phyloP scores from a whole-genome alignment of 2,329 filamentous ascomycete genomes.

The Colletotrichum karsti region DNA sequence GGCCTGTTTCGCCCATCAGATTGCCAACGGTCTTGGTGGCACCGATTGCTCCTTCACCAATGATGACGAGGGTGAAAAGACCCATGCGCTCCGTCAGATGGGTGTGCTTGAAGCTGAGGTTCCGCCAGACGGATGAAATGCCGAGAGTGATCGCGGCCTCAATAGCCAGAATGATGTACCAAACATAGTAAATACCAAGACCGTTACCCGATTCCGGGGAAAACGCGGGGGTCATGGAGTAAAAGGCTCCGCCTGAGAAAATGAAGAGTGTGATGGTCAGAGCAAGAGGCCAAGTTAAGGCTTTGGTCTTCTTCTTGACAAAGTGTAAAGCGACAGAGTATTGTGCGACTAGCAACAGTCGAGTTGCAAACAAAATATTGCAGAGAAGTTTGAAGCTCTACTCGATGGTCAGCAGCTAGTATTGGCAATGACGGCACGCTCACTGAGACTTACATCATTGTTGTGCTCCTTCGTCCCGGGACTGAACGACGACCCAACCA shows the following conservation, averaged over 20 bases:
- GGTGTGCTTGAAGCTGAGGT: constrained; percentile 63
- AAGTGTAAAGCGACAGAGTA: constrained; percentile 45
- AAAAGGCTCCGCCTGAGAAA: constrained; percentile 41
- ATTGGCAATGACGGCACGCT: not conserved
- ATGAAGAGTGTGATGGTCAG: constrained; percentile 41
- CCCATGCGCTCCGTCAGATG: constrained; percentile 67
- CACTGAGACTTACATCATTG: constrained; percentile 36
- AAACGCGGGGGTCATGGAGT: constrained; percentile 22
- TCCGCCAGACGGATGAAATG: constrained; percentile 56
- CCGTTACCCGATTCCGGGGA: constrained; percentile 30
- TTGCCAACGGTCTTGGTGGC: constrained; percentile 52
- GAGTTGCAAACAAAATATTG: constrained; percentile 47
- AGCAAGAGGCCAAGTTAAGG: constrained; percentile 34
- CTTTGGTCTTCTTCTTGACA: constrained; percentile 37
- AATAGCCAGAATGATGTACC: constrained; percentile 57
- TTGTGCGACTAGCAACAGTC: constrained; percentile 35
- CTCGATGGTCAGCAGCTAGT: not conserved
- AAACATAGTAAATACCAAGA: constrained; percentile 49
- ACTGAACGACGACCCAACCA: constrained; percentile 55
- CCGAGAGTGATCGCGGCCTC: constrained; percentile 56
- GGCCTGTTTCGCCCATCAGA: constrained; percentile 17
- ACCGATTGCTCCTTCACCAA: constrained; percentile 65
- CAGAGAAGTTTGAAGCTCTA: constrained; percentile 49
- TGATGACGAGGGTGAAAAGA: constrained; percentile 66
- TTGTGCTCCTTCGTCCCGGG: constrained; percentile 47